Conservation (phyloP, 306 rosid species). For the Fagus sylvatica region DNA sequence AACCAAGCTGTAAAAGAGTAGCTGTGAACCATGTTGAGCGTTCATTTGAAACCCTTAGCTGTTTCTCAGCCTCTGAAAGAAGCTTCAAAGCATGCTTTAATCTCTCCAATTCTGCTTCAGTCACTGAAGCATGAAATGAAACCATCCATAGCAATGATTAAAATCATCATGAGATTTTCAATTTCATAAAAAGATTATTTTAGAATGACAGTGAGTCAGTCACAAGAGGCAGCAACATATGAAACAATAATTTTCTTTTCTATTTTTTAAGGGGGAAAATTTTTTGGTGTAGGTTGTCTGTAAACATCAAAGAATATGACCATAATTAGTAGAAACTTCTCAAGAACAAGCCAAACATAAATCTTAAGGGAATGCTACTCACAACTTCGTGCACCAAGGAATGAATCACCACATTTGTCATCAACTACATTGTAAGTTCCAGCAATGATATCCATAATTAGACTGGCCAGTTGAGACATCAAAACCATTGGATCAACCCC, state of each 20-base stretch:
- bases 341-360: background rate
- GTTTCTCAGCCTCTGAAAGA: slow-evolving; percentile 97
- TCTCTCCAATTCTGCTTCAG: slow-evolving; percentile 79
- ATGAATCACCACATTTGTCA: slow-evolving; percentile 51
- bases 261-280: background rate
- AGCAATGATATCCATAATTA: slow-evolving; percentile 97
- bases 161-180: background rate
- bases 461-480: slow-evolving; percentile 91
- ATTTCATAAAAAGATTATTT: background rate
- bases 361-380: slow-evolving; percentile 47
- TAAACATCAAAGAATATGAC: background rate
- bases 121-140: slow-evolving; percentile 65
- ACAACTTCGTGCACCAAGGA: slow-evolving; percentile 68
- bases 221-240: background rate
- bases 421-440: slow-evolving; percentile 73
- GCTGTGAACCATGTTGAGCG: slow-evolving; percentile 99
- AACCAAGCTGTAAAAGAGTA: slow-evolving; percentile 91
- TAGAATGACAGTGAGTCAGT: slow-evolving; percentile 2
- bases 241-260: background rate
- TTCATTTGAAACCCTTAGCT: slow-evolving; percentile 86
- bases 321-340: background rate
- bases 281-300: background rate
- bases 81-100: slow-evolving; percentile 92
- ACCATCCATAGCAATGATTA: slow-evolving; percentile 24
- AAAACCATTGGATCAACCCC: slow-evolving; percentile 95